Base-by-base conservation (phyloP, 2,329 filamentous ascomycete species). In the Nemania sp. region DNA sequence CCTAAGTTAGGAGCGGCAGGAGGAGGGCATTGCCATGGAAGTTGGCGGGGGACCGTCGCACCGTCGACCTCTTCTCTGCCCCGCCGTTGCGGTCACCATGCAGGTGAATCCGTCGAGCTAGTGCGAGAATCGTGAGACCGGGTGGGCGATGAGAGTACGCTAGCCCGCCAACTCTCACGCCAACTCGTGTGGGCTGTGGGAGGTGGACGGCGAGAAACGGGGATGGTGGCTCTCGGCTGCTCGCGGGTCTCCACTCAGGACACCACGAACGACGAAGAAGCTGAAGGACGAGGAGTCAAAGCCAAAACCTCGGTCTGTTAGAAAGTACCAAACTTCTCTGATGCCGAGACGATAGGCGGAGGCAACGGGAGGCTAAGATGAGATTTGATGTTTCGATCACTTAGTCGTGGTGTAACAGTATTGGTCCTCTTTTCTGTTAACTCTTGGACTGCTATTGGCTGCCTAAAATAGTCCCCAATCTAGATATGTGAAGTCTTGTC, bases 1-100 rank as follows among this genome's bases (percentile, higher is more conserved):
- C 35, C 18, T 48, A 25, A 39, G 40, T 34, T 46, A 42, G 10
- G n/a, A 39, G 32, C 32, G 53, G 34, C 29, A 39, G 58, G 58
- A 66, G 61, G 68, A 68, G 65, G 65, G 67, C 67, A 65, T 49
- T 43, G n/a, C 34, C 59, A 55, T 46, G 56, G 46, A 56, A 21
- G 15, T 48, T n/a, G 45, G 40, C n/a, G 35, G 43, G 42, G 35
- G 21, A 2, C 35, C 43, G n/a, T 56, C 53, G 13, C n/a, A 50
- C 53, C 5, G 15, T n/a, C 11, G 15, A 39, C 11, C 11, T n/a
- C 15, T 46, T 34, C 18, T 59, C 54, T 62, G 62, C 66, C 69
- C 68, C 68, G 65, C 68, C 64, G 65, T 62, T 70, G 65, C 57
- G 64, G 59, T 68, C 68, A 67, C 67, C 59, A 62, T 63, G 68